Percentiles rank a stretch among this genome's conserved stretches.
These are phyloP conservation scores for Lobulomyces angularis DNA, from an alignment of 192 early-diverging fungal genomes.

Conservation along the genomic window DNA sequence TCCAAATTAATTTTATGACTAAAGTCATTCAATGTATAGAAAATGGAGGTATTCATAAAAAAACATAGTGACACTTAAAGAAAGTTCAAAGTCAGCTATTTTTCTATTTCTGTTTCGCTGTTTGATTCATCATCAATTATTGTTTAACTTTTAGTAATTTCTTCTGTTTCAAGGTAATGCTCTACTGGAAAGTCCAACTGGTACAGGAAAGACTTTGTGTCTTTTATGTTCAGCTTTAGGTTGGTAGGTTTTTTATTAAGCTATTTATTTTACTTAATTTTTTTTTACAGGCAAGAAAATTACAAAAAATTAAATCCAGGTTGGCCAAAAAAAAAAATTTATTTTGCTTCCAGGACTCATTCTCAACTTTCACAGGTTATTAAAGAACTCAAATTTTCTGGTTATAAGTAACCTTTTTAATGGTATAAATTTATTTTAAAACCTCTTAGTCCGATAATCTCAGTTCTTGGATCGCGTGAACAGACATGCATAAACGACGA, in stretches of 20 bases:
- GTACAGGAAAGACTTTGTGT: conserved; percentile 69
- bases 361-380: conserved; percentile 45
- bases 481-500: conserved; percentile 43
- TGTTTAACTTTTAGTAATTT: no score
- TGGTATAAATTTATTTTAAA: conserved; percentile 2
- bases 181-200: conserved; percentile 46
- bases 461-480: conserved; percentile 45
- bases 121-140: no score
- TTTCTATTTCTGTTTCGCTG: no score
- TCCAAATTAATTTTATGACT: no score
- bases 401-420: conserved; percentile 16
- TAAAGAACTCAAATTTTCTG: conserved; percentile 33
- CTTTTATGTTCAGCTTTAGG: conserved; percentile 57
- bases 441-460: conserved; percentile 13
- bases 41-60: no score
- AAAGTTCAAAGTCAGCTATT: no score
- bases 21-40: no score
- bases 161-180: no score
- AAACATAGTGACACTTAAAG: no score
- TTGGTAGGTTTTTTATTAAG: conserved; percentile 35
- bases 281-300: not conserved
- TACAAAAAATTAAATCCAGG: conserved; percentile 1
- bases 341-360: conserved; percentile 32
- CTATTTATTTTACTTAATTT: not conserved
- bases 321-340: conserved; percentile 17